phyloP scores from a whole-genome alignment of 2,329 filamentous ascomycete genomes.

The Teratosphaeria nubilosa region DNA sequence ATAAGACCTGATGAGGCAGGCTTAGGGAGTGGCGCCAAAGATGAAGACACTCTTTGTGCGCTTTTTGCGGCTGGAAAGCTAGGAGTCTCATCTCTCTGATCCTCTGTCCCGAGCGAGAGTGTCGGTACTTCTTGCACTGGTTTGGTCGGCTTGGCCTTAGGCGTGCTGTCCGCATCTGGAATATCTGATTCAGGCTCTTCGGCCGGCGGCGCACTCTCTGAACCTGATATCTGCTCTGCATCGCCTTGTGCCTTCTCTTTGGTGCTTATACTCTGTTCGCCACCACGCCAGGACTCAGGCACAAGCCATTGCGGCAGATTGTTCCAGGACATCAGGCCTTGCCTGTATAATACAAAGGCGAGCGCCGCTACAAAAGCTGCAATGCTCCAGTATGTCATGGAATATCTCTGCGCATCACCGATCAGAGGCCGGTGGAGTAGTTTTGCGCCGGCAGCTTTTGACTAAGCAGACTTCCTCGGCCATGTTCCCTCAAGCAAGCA shows the following conservation, averaged over 20 bases:
- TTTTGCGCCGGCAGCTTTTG: neutral
- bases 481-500: neutral
- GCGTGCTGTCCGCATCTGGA: slow-evolving; percentile 17
- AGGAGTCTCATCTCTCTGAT: slow-evolving; percentile 24
- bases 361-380: slow-evolving; percentile 30
- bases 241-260: neutral
- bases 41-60: slow-evolving; percentile 32
- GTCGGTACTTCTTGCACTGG: slow-evolving; percentile 14
- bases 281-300: slow-evolving; percentile 1
- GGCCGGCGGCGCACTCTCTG: neutral
- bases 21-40: slow-evolving; percentile 28
- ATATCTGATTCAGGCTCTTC: slow-evolving; percentile 1
- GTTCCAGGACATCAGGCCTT: slow-evolving; percentile 28
- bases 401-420: neutral
- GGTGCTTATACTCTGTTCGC: neutral
- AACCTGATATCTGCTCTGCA: too few relatives aligned
- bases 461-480: neutral
- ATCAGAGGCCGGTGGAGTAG: neutral
- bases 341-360: slow-evolving; percentile 31
- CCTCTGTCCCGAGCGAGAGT: slow-evolving; percentile 20
- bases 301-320: slow-evolving; percentile 19
- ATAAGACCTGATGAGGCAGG: slow-evolving; percentile 16
- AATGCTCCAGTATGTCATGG: slow-evolving; percentile 34
- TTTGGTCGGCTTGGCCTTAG: slow-evolving; percentile 17
- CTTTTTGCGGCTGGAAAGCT: slow-evolving; percentile 38